phyloP scores from a whole-genome alignment of 1,284 basidiomycete species.

The Flammula alnicola region DNA sequence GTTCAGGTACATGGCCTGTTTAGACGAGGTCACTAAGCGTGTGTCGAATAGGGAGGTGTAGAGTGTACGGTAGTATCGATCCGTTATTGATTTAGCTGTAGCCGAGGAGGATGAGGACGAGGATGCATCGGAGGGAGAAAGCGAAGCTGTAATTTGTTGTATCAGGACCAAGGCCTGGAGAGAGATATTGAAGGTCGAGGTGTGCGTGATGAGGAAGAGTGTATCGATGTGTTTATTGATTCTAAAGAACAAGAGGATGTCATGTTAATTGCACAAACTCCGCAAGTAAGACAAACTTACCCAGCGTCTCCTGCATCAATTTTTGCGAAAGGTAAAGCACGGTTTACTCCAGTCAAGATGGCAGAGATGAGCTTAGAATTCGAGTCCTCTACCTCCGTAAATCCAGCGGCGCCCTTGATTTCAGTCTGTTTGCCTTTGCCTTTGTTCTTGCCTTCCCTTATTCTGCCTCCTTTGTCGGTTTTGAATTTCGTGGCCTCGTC shows the following conservation, averaged over 20 bases:
- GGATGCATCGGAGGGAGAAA: constrained; percentile 45
- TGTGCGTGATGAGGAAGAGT: constrained; percentile 94
- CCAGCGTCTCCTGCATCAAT: constrained; percentile 60
- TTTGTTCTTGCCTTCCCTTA: constrained; percentile 43
- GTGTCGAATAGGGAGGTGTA: constrained; percentile 90
- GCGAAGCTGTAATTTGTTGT: constrained; percentile 75
- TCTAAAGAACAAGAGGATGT: constrained; percentile 40
- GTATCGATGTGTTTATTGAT: constrained; percentile 92
- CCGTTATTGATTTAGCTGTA: constrained; percentile 60
- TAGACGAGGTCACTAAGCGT: constrained; percentile 83
- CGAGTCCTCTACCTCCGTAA: constrained; percentile 77
- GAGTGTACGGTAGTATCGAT: constrained; percentile 91
- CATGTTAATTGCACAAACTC: background rate
- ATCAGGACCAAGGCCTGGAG: constrained; percentile 95
- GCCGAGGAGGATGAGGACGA: constrained; percentile 42
- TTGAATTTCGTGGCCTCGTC: constrained; percentile 36
- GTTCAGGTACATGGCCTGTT: constrained; percentile 98
- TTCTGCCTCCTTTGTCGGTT: constrained; percentile 48
- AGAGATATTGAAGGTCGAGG: constrained; percentile 95
- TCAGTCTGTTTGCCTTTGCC: constrained; percentile 46
- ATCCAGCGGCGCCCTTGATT: constrained; percentile 63
- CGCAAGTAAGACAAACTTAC: constrained; percentile 36
- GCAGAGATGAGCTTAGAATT: constrained; percentile 90
- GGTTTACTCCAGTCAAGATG: constrained; percentile 93
- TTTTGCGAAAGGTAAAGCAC: constrained; percentile 92